Evolutionary conservation across 768 basidiomycete species (phyloP).

Genomic region (Pleurotus tuber-regium): DNA sequence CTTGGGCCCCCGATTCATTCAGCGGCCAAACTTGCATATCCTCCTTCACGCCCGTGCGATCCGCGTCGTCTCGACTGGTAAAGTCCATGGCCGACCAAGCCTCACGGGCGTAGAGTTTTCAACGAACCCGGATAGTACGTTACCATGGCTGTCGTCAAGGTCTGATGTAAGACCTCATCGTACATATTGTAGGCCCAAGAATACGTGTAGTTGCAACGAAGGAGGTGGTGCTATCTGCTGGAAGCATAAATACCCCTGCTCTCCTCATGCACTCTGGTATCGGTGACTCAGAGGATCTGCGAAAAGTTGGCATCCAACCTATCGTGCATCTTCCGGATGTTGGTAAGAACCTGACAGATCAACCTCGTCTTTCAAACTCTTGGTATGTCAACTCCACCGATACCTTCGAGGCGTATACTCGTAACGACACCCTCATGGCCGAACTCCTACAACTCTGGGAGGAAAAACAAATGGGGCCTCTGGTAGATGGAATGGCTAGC

Average conservation of each 20-base stretch:
- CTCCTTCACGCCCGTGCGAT: constrained; percentile 28
- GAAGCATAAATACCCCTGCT: constrained; percentile 20
- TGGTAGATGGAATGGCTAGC: constrained; percentile 16
- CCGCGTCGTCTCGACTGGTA: neutral
- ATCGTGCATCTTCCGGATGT: constrained; percentile 32
- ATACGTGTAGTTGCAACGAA: constrained; percentile 22
- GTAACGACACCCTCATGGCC: constrained; percentile 20
- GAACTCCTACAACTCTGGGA: constrained; percentile 27
- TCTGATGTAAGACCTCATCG: neutral
- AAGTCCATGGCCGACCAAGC: neutral
- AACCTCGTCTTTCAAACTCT: constrained; percentile 15
- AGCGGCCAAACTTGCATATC: constrained; percentile 29
- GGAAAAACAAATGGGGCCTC: constrained; percentile 17
- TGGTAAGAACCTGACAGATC: constrained; percentile 34
- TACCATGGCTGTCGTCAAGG: neutral
- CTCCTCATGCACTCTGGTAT: neutral
- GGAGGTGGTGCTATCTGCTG: constrained; percentile 37
- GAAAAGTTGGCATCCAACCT: constrained; percentile 25
- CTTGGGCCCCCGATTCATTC: constrained; percentile 21
- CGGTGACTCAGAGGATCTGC: neutral
- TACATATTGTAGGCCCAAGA: neutral
- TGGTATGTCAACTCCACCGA: constrained; percentile 25
- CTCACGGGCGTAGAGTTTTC: neutral
- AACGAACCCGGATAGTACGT: neutral
- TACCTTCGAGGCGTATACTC: constrained; percentile 23